Evolutionary conservation across 2,329 filamentous ascomycete genomes (phyloP).

Genomic region (Diaporthe destruens): DNA sequence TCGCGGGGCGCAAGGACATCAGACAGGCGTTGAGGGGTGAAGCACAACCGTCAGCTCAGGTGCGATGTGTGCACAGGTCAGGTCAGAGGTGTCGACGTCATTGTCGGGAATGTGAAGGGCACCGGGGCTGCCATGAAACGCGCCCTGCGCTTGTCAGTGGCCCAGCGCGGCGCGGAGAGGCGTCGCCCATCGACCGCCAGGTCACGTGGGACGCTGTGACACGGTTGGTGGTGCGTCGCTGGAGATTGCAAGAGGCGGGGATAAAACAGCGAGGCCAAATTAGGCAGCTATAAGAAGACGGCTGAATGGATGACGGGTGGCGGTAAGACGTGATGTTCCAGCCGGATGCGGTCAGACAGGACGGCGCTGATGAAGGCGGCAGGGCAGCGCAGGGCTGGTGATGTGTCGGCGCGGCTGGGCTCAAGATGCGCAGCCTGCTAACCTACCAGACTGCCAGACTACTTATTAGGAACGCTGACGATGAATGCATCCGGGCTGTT

Average conservation of each 20-base stretch:
- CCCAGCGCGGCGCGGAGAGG: background rate
- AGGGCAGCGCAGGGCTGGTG: too few relatives aligned
- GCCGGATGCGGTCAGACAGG: slow-evolving; percentile 15
- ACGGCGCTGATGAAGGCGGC: too few relatives aligned
- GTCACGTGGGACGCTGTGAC: slow-evolving; percentile 38
- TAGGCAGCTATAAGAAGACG: slow-evolving; percentile 4
- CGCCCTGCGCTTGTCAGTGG: slow-evolving; percentile 38
- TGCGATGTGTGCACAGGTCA: background rate
- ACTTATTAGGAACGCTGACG: too few relatives aligned
- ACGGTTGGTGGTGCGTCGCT: too few relatives aligned
- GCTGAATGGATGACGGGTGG: slow-evolving; percentile 28
- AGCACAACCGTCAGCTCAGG: slow-evolving; percentile 4
- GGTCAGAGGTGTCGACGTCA: slow-evolving; percentile 31
- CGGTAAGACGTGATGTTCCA: slow-evolving; percentile 25
- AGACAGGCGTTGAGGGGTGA: background rate
- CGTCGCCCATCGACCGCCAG: slow-evolving; percentile 39
- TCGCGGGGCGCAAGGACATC: background rate
- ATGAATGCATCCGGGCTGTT: slow-evolving; percentile 7
- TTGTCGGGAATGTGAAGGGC: background rate
- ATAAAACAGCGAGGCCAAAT: background rate
- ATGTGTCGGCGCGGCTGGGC: slow-evolving; percentile 10
- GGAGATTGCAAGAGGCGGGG: background rate
- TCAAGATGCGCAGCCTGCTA: too few relatives aligned
- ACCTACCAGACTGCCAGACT: too few relatives aligned
- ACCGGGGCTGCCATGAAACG: slow-evolving; percentile 22